Evolutionary conservation across 2,329 filamentous ascomycete genomes (phyloP), one percentile per base, ranked within the genome.

Genomic region (Colletotrichum lindemuthianum): DNA sequence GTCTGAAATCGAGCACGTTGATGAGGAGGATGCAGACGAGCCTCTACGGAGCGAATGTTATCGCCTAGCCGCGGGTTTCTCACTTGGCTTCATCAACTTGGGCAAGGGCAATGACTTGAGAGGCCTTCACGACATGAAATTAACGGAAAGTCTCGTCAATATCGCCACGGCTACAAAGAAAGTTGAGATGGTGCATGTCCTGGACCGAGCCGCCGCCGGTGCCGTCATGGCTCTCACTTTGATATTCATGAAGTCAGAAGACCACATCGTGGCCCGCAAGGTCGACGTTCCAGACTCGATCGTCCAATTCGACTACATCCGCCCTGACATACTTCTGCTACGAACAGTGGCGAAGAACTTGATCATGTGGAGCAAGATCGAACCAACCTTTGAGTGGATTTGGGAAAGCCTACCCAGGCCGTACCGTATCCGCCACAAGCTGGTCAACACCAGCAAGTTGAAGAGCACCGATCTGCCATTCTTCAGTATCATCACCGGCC

Each of bases 241-340:
- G 58, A 95, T 99, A 37, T 99, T 95, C 76, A 96, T 99, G 92
- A 98, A 98, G 77, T 96, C 95, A 0, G 92, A 96, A 68, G 92
- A 99, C 73, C 85, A 88, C 64, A 88, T 92, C 13, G 86, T 99
- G 16, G 96, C 96, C 4, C 88, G 90, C 60, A 98, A 97, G 80
- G 90, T 99, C 56, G 93, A 98, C 74, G 89, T 98, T 0, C 96
- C 96, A 1, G 91, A 97, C 69, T 96, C 96, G 0, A 81, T 92
- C 33, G 84, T 96, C 39, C 94, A 98, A 70, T 98, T 97, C 74
- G 96, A 98, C 74, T 97, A 98, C 73, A 90, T 98, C 15, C 89
- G 96, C 2, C 96, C 96, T 0, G 96, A 99, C 73, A 89, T 97
- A 45, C 90, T 99, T 68, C 86, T 99, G 7, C 83, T 99, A 10